Conservation (phyloP, 352 stramenopile genomes). For the Pythium scleroteichum region DNA sequence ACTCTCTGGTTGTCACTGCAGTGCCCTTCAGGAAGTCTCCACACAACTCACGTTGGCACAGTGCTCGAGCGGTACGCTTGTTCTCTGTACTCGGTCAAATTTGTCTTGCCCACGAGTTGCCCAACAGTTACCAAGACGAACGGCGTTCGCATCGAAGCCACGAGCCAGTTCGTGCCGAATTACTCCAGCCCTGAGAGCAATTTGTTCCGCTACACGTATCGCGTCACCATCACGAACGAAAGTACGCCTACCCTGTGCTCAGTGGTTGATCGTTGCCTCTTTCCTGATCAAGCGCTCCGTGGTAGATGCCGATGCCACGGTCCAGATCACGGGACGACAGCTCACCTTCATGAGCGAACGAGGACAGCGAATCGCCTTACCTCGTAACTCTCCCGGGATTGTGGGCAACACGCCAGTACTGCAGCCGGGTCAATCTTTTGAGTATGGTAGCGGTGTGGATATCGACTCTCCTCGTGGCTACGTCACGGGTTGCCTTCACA, state of each 20-base stretch:
- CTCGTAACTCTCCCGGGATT: constrained; percentile 66
- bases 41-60: constrained; percentile 65
- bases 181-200: constrained; percentile 51
- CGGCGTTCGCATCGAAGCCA: constrained; percentile 70
- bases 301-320: constrained; percentile 42
- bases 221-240: constrained; percentile 76
- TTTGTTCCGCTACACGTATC: constrained; percentile 77
- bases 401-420: constrained; percentile 69
- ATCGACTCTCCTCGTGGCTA: constrained; percentile 63
- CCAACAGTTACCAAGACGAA: constrained; percentile 63
- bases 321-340: constrained; percentile 77
- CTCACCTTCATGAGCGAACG: constrained; percentile 78
- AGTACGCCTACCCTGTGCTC: constrained; percentile 32
- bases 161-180: constrained; percentile 63
- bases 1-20: constrained; percentile 21
- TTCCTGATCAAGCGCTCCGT: too few species aligned
- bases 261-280: not conserved
- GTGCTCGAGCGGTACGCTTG: constrained; percentile 63
- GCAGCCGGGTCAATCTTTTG: constrained; percentile 68
- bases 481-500: constrained; percentile 70
- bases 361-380: constrained; percentile 55
- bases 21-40: constrained; percentile 60
- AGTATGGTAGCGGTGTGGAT: constrained; percentile 79
- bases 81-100: not conserved
- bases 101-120: not conserved